Percentiles rank a stretch among this genome's conserved stretches.
Evolutionary conservation across 345 rosid species (phyloP).

Genomic region (Citrus sp.): DNA sequence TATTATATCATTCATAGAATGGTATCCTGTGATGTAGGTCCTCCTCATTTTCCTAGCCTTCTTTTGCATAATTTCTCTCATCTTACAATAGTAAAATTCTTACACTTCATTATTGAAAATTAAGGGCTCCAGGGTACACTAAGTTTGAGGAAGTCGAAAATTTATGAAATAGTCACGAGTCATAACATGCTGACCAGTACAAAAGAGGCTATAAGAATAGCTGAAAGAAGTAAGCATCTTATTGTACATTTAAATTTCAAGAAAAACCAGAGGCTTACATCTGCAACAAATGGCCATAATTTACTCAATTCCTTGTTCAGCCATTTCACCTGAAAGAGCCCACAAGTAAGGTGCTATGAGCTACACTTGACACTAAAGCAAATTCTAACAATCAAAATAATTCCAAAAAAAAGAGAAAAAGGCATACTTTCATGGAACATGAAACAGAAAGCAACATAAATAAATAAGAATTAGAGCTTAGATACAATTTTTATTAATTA

Average conservation of each 20-base stretch:
- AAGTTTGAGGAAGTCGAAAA: not conserved
- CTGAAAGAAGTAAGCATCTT: constrained; percentile 1
- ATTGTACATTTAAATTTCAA: not conserved
- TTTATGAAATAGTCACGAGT: not conserved
- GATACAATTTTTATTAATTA: not conserved
- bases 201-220: not conserved
- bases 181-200: not conserved
- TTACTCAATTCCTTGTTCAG: constrained; percentile 88
- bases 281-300: constrained; percentile 97
- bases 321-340: constrained; percentile 86
- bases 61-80: constrained; percentile 9
- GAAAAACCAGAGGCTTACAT: constrained; percentile 47
- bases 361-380: not conserved
- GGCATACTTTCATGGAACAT: not conserved
- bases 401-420: not conserved
- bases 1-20: not conserved
- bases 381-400: not conserved
- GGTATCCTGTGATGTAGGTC: not conserved
- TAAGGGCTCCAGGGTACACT: not conserved
- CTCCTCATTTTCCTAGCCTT: not conserved
- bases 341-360: constrained; percentile 8
- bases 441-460: not conserved
- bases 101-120: not conserved
- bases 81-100: constrained; percentile 1
- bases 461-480: not conserved